These are phyloP conservation scores for Polysphondylium violaceum DNA, from an alignment of 78 protist species.

Conservation along the genomic window DNA sequence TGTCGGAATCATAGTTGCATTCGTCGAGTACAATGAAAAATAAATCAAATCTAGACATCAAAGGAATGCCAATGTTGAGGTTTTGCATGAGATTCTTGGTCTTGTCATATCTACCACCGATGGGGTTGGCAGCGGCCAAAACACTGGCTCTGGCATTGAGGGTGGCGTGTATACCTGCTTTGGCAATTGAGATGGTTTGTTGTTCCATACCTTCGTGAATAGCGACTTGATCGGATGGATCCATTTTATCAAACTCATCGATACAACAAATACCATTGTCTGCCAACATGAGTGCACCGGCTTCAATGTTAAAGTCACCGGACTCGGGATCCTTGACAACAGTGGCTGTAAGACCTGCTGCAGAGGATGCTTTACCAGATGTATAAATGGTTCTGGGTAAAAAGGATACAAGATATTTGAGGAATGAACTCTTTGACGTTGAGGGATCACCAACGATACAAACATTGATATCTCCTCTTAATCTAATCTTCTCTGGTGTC, in stretches of 20 bases:
- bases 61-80: constrained; percentile 95
- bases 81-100: constrained; percentile 82
- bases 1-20: constrained; percentile 89
- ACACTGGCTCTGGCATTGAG: constrained; percentile 97
- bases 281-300: constrained; percentile 99
- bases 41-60: constrained; percentile 99
- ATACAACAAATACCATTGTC: constrained; percentile 99
- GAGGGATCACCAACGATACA: constrained; percentile 99
- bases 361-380: constrained; percentile 96
- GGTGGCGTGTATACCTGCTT: constrained; percentile 99
- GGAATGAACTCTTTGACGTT: constrained; percentile 98
- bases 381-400: constrained; percentile 99
- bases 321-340: constrained; percentile 98
- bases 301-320: constrained; percentile 99
- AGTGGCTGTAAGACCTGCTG: constrained; percentile 99
- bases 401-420: constrained; percentile 95
- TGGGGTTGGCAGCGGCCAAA: constrained; percentile 98
- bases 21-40: constrained; percentile 98
- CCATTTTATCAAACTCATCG: constrained; percentile 99
- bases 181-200: constrained; percentile 99
- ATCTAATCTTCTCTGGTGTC: constrained; percentile 88
- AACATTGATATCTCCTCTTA: constrained; percentile 99
- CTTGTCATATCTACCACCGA: constrained; percentile 87
- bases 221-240: constrained; percentile 96
- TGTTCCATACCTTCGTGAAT: constrained; percentile 99